Evolutionary conservation across 1,284 basidiomycete genomes (phyloP).

Genomic region (Rugiboletus extremiorientalis): DNA sequence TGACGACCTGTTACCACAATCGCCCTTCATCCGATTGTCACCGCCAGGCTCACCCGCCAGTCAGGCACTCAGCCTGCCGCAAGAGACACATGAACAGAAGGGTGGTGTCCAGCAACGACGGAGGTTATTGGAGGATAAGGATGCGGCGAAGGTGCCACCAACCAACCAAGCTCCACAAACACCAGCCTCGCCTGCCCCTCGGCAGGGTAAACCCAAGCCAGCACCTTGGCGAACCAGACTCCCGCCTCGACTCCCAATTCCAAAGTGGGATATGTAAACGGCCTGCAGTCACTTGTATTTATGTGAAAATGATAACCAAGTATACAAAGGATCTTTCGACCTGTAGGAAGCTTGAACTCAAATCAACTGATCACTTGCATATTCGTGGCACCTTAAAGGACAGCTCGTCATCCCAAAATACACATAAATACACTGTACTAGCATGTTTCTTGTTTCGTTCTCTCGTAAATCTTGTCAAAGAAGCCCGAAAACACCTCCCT

Average conservation of each 20-base stretch:
- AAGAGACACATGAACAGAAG: neutral
- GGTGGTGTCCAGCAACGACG: neutral
- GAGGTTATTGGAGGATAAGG: neutral
- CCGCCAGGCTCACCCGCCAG: slow-evolving; percentile 16
- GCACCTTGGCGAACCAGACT: slow-evolving; percentile 29
- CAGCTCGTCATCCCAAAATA: no score
- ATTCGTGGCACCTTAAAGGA: no score
- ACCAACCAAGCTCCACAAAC: neutral
- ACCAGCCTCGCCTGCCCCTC: neutral
- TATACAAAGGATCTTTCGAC: no score
- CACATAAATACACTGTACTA: no score
- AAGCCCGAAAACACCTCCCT: no score
- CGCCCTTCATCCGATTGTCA: slow-evolving; percentile 24
- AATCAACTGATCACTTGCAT: no score
- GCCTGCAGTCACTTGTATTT: neutral
- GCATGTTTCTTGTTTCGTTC: no score
- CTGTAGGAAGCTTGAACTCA: no score
- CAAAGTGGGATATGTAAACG: slow-evolving; percentile 29
- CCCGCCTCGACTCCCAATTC: slow-evolving; percentile 30
- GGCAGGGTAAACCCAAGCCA: slow-evolving; percentile 10
- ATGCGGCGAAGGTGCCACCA: neutral
- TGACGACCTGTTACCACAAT: slow-evolving; percentile 15
- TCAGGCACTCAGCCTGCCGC: neutral
- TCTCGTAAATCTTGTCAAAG: no score
- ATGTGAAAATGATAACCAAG: neutral